A percentile compares a stretch with the other conserved stretches of the same genome.
phyloP scores from a whole-genome alignment of 257 asterid genomes.

The Nicotiana paniculata region DNA sequence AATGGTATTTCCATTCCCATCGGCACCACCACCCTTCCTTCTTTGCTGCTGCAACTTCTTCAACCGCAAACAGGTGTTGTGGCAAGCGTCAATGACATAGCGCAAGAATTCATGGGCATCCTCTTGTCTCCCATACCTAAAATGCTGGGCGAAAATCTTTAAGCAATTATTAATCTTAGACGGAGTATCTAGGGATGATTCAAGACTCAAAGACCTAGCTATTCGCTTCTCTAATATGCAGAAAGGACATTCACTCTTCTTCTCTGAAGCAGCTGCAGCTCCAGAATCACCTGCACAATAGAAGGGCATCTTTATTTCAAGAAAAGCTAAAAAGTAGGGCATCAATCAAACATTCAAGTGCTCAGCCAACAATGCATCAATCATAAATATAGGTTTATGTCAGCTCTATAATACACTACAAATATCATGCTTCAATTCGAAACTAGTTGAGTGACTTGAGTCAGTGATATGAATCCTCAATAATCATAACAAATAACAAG shows the following conservation, averaged over 20 bases:
- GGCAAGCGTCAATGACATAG: slow-evolving; percentile 96
- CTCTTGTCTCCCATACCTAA: slow-evolving; percentile 84
- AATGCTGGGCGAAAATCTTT: slow-evolving; percentile 77
- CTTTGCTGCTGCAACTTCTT: slow-evolving; percentile 71
- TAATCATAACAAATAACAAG: neutral
- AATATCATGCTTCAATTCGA: neutral
- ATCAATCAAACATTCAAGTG: neutral
- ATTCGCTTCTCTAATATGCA: slow-evolving; percentile 86
- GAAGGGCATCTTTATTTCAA: neutral
- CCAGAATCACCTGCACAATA: slow-evolving; percentile 58
- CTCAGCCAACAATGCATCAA: neutral
- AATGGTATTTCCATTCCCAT: slow-evolving; percentile 55
- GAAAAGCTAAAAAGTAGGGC: neutral
- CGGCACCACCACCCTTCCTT: slow-evolving; percentile 42
- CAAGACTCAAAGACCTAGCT: slow-evolving; percentile 65
- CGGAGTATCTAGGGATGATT: slow-evolving; percentile 62
- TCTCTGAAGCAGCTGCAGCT: slow-evolving; percentile 53
- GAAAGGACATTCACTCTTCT: slow-evolving; percentile 91
- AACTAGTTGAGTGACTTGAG: neutral
- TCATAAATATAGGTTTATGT: neutral
- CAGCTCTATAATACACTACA: neutral
- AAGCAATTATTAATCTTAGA: slow-evolving; percentile 60
- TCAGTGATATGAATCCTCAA: neutral
- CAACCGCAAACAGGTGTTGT: slow-evolving; percentile 81
- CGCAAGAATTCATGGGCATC: slow-evolving; percentile 98